Percentiles rank a stretch among this genome's conserved stretches.
phyloP scores from a whole-genome alignment of 176 grass and related monocot species.

The Carex scoparia region DNA sequence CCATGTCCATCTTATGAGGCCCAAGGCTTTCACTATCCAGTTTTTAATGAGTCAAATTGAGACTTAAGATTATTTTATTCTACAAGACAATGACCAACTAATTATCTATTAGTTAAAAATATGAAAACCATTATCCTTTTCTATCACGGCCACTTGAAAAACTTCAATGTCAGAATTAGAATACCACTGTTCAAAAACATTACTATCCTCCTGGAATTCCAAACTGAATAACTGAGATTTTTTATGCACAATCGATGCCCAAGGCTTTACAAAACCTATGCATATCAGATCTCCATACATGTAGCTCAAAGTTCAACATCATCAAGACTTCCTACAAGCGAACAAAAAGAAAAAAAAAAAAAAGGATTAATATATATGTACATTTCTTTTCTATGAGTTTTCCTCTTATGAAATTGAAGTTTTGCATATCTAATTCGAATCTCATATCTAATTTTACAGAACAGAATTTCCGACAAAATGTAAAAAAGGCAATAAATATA shows the following conservation, averaged over 20 bases:
- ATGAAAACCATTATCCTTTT: too few species aligned
- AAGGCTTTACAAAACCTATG: not conserved
- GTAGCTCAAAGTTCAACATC: not conserved
- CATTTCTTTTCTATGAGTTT: not conserved
- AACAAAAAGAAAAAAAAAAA: not conserved
- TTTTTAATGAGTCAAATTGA: too few species aligned
- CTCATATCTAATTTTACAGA: not conserved
- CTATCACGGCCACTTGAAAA: not conserved
- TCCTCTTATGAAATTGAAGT: not conserved
- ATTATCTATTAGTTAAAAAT: too few species aligned
- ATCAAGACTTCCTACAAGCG: constrained; percentile 14
- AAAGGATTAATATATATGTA: not conserved
- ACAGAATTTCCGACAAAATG: too few species aligned
- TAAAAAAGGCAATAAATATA: not conserved
- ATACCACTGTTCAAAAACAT: not conserved
- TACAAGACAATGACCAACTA: too few species aligned
- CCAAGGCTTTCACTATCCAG: too few species aligned
- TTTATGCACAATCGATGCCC: not conserved
- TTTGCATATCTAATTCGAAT: not conserved
- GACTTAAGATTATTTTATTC: too few species aligned
- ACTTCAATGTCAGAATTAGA: not conserved
- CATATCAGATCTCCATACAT: not conserved
- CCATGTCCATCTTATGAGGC: too few species aligned
- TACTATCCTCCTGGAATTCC: not conserved
- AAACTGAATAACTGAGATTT: not conserved